These are phyloP conservation scores for Tricholoma flavovirens DNA, from an alignment of 768 basidiomycete species.

Conservation along the genomic window DNA sequence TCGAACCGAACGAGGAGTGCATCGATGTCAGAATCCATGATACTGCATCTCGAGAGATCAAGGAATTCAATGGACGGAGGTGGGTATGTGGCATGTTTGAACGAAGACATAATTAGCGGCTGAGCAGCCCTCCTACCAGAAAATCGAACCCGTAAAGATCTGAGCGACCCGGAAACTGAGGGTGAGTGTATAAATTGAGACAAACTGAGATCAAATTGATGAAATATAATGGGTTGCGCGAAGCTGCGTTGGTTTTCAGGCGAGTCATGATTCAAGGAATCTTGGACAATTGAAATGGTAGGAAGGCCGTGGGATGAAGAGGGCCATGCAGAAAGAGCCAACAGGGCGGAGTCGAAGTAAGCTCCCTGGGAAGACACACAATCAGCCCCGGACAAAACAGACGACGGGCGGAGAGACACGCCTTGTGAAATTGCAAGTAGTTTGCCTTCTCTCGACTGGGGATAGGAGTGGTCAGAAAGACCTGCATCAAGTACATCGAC, in stretches of 20 bases:
- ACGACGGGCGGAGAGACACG: conserved; percentile 14
- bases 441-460: conserved; percentile 63
- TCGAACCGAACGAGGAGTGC: conserved; percentile 45
- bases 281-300: conserved; percentile 60
- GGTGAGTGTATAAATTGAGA: conserved; percentile 39
- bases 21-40: conserved; percentile 51
- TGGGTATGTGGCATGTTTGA: conserved; percentile 14
- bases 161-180: conserved; percentile 44
- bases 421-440: conserved; percentile 81
- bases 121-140: conserved; percentile 57
- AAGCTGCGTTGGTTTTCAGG: conserved; percentile 34
- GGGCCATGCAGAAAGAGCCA: conserved; percentile 62
- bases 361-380: conserved; percentile 45
- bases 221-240: conserved; percentile 89
- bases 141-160: conserved; percentile 61
- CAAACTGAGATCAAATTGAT: conserved; percentile 52
- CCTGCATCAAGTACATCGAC: background rate
- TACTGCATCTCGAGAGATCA: conserved; percentile 68
- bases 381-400: background rate
- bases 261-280: conserved; percentile 40
- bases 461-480: background rate
- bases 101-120: conserved; percentile 23
- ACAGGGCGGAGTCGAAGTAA: conserved; percentile 75
- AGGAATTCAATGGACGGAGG: conserved; percentile 53
- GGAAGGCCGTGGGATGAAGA: conserved; percentile 26